phyloP scores from a whole-genome alignment of 345 rosid species.

The Carallia brachiata region DNA sequence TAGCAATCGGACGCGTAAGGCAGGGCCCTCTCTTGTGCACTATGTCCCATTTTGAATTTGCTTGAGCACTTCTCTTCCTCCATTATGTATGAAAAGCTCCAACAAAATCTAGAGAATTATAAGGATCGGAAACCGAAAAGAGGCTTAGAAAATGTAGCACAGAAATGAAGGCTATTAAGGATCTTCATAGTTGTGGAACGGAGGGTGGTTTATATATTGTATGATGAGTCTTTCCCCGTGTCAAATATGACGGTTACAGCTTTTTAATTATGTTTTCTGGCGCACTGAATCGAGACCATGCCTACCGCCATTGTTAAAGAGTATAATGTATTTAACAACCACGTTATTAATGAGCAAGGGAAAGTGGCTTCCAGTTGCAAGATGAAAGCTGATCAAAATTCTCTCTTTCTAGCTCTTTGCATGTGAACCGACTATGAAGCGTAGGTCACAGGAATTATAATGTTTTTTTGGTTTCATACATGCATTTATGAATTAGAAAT shows the following conservation, averaged over 20 bases:
- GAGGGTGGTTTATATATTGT: not conserved
- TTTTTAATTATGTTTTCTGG: not conserved
- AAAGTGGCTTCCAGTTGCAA: not conserved
- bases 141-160: not conserved
- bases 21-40: conserved; percentile 47
- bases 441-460: not conserved
- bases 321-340: no score
- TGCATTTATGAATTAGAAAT: not conserved
- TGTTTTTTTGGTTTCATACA: not conserved
- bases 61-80: conserved; percentile 26
- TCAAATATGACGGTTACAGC: not conserved
- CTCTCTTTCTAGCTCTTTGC: not conserved
- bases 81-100: conserved; percentile 13
- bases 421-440: not conserved
- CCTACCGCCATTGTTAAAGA: not conserved
- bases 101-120: not conserved
- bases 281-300: not conserved
- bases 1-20: conserved; percentile 41
- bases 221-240: no score
- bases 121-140: not conserved
- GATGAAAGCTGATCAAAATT: not conserved
- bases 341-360: not conserved
- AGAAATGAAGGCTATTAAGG: conserved; percentile 1
- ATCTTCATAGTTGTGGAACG: not conserved
- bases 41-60: conserved; percentile 39